phyloP scores from a whole-genome alignment of 495 filamentous ascomycete genomes.

The Aspergillus sclerotiicarbonarius region DNA sequence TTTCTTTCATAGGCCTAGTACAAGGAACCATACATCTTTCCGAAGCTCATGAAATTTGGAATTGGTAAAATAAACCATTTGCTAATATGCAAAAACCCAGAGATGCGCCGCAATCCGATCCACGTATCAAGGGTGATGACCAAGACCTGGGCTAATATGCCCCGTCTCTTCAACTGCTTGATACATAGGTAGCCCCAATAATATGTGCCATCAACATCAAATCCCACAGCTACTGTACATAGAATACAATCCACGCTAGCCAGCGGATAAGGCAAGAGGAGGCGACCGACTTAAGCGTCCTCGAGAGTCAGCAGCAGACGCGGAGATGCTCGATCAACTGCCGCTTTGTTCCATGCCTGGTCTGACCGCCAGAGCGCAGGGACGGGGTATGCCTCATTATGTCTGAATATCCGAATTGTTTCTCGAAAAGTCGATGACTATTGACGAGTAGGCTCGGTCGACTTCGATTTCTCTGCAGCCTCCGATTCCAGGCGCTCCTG shows the following conservation, averaged over 20 bases:
- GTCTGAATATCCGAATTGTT: no score
- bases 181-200: neutral
- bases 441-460: neutral
- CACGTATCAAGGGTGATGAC: slow-evolving; percentile 1
- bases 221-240: slow-evolving; percentile 18
- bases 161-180: neutral
- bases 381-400: neutral
- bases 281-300: neutral
- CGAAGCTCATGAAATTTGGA: neutral
- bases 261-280: neutral
- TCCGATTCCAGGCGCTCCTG: slow-evolving; percentile 27
- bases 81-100: slow-evolving; percentile 13
- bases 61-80: slow-evolving; percentile 6
- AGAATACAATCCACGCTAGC: slow-evolving; percentile 14
- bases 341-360: neutral
- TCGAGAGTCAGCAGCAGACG: neutral
- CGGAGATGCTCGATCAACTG: neutral
- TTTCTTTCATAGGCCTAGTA: no score
- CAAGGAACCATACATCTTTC: neutral
- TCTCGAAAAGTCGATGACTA: no score
- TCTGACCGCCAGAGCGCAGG: neutral
- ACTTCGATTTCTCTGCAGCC: neutral
- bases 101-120: slow-evolving; percentile 16
- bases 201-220: slow-evolving; percentile 1
- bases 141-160: neutral